A percentile compares a stretch with the other conserved stretches of the same genome.
phyloP scores from a whole-genome alignment of 1,284 basidiomycete species.

The Tremellales sp. region DNA sequence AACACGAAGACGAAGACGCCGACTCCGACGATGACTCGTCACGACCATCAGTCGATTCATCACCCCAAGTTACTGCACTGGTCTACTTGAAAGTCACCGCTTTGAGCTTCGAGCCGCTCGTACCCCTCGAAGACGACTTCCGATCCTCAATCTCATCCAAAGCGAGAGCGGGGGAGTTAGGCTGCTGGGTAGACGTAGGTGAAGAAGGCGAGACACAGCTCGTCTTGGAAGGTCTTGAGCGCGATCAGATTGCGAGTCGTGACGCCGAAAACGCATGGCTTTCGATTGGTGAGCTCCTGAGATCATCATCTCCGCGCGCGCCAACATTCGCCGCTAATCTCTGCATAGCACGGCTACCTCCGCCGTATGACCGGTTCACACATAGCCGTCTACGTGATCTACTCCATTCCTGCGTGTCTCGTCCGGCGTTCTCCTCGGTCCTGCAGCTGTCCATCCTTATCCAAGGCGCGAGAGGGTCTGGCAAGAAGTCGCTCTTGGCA shows the following conservation, averaged over 20 bases:
- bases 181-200: slow-evolving; percentile 75
- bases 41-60: slow-evolving; percentile 4
- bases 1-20: slow-evolving; percentile 37
- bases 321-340: background rate
- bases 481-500: slow-evolving; percentile 50
- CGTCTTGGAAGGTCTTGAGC: slow-evolving; percentile 53
- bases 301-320: background rate
- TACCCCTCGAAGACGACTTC: slow-evolving; percentile 46
- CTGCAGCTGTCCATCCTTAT: slow-evolving; percentile 48
- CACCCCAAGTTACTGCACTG: slow-evolving; percentile 42
- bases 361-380: slow-evolving; percentile 20
- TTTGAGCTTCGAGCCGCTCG: slow-evolving; percentile 60
- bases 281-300: slow-evolving; percentile 23
- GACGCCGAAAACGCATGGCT: slow-evolving; percentile 29
- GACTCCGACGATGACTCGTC: slow-evolving; percentile 37
- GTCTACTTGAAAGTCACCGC: slow-evolving; percentile 78
- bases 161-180: slow-evolving; percentile 61
- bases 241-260: slow-evolving; percentile 19
- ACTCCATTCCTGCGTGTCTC: slow-evolving; percentile 22
- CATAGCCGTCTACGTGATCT: slow-evolving; percentile 31
- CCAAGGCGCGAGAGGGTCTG: slow-evolving; percentile 53
- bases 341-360: slow-evolving; percentile 6
- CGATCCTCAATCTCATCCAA: slow-evolving; percentile 47
- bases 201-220: slow-evolving; percentile 58
- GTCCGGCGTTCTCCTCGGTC: slow-evolving; percentile 16